Evolutionary conservation across 2,329 filamentous ascomycete genomes (phyloP), one percentile per base, ranked within the genome.

Genomic region (Alternaria angustiovoidea): DNA sequence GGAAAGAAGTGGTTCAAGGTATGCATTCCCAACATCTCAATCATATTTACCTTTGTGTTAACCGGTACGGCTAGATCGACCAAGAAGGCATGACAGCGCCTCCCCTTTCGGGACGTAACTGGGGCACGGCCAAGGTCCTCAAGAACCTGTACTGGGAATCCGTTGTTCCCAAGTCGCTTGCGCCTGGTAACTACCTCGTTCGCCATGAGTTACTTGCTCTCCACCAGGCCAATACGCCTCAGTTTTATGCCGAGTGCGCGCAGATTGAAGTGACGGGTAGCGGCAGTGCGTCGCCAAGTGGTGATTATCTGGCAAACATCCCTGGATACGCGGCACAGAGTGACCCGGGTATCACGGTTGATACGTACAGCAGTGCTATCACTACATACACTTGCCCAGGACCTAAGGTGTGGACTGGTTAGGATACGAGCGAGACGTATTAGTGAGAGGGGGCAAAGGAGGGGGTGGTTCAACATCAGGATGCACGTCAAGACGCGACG

Each of bases 181-280:
- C 68, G 79, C 48, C 69, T 0, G 69, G 69, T 8, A 71, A 71
- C 54, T 72, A 72, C 48, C 59, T 72, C 12, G 59, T 87, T 69
- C 80, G 85, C 49, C 85, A 87, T 72, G 85, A 87, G 77, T 76
- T 87, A 54, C 78, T 87, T 32, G 85, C 85, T 44, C 81, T 87
- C 7, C 84, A 87, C 73, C 84, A 86, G 72, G 79, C 81, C 34
- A 84, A 85, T 58, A 64, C 67, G 1, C 82, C 82, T 1, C 82
- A 84, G 65, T 83, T 86, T 68, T 87, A 87, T 67, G 81, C 85
- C 7, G 85, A 87, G 71, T 88, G 86, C 63, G 85, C 85, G 0
- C 85, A 87, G 72, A 64, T 87, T 30, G 78, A 78, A n/a, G 81
- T 87, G 30, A 81, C 81, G 1, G 85, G 85, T 2, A 80, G 77